phyloP scores from a whole-genome alignment of 1,139 yeast genomes.

The Saccharomyces pastorianus region DNA sequence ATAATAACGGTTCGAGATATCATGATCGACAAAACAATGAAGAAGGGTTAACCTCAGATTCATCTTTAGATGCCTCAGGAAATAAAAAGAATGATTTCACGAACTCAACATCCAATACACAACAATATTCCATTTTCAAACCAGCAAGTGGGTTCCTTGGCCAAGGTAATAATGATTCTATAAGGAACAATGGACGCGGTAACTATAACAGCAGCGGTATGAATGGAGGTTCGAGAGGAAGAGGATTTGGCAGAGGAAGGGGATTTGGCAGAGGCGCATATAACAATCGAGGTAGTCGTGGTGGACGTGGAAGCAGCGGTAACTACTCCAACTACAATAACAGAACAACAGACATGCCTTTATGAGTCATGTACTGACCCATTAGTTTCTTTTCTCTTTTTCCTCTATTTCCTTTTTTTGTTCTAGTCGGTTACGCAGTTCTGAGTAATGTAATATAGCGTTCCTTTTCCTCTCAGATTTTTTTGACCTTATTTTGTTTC shows the following conservation, averaged over 20 bases:
- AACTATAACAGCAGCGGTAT: slow-evolving; percentile 9
- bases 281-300: neutral
- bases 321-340: slow-evolving; percentile 5
- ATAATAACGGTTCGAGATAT: slow-evolving; percentile 3
- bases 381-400: neutral
- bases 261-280: slow-evolving; percentile 5
- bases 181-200: slow-evolving; percentile 2
- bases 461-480: neutral
- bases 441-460: neutral
- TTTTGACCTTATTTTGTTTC: neutral
- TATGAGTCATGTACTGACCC: neutral
- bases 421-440: neutral
- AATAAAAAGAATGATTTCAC: neutral
- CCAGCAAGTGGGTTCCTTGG: slow-evolving; percentile 26
- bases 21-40: neutral
- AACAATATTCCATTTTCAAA: slow-evolving; percentile 19
- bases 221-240: slow-evolving; percentile 13
- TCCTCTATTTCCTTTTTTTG: neutral
- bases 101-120: slow-evolving; percentile 3
- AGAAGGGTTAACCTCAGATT: neutral
- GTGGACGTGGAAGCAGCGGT: slow-evolving; percentile 14
- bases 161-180: slow-evolving; percentile 4
- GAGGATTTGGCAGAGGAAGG: slow-evolving; percentile 9
- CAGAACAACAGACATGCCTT: neutral
- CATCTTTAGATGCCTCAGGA: neutral